Base-by-base conservation (phyloP, 2,329 filamentous ascomycete species). In the Teratosphaeria gauchensis region DNA sequence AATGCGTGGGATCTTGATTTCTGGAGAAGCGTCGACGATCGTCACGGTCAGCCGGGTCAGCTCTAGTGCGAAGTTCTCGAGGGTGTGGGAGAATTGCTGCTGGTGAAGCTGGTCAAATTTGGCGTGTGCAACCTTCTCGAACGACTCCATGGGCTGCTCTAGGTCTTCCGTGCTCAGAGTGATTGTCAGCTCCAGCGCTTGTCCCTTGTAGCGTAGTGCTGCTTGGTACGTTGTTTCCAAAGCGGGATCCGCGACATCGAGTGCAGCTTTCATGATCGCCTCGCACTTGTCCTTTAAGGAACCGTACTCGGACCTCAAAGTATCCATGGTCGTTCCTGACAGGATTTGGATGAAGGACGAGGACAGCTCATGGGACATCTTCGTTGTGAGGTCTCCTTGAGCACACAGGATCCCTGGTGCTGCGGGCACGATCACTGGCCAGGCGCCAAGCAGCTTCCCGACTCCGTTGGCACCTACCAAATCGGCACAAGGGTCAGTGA, bases 291-390 rank as follows among this genome's bases (percentile, higher is more conserved):
- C 57, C 46, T 61, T 59, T 16, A 67, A 61, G 5, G 55, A 53
- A 11, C 58, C 53, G 48, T 55, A 65, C 33, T 66, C 64, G 30
- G 54, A 48, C 11, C 65, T 56, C 8, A 67, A 58, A 14, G 54
- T 62, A 5, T 65, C 65, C 64, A 67, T 67, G 2, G 63, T 66
- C 16, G 62, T 66, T 3, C 55, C 51, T 11, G 55, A 56, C 14
- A 67, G 59, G 14, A 65, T 33, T 14, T 67, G 65, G 19, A 67
- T 67, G 56, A 65, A 66, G 3, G 65, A 67, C 2, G 62, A 60
- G 5, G 65, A 67, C 1, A 67, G 62, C 56, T 67, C 65, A 46
- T 67, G 65, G 61, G 62, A 64, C 65, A 67, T 66, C 61, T 67
- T 67, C 2, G 64, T 67, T 24, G 65, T 66, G 1, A 63, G 62